Evolutionary conservation across 768 basidiomycete species (phyloP).

Genomic region (Podaxis sp.): DNA sequence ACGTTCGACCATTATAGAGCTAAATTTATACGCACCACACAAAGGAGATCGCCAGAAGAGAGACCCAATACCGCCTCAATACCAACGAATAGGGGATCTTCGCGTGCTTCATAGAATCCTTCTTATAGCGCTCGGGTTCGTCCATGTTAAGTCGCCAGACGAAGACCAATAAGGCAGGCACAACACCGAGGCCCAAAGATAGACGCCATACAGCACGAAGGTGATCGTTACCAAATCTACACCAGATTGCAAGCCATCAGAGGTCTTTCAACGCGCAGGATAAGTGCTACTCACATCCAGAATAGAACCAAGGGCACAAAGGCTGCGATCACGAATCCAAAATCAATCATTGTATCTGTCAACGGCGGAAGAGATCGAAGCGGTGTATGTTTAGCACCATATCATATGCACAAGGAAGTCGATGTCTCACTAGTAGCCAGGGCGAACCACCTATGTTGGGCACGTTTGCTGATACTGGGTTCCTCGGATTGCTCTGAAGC

Average conservation of each 20-base stretch:
- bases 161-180: constrained; percentile 82
- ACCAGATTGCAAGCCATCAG: constrained; percentile 1
- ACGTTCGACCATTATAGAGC: background rate
- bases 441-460: constrained; percentile 85
- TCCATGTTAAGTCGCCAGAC: constrained; percentile 86
- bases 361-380: background rate
- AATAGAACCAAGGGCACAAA: constrained; percentile 85
- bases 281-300: constrained; percentile 68
- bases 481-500: constrained; percentile 91
- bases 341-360: constrained; percentile 81
- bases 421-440: constrained; percentile 76
- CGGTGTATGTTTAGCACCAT: too few species aligned
- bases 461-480: constrained; percentile 69
- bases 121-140: constrained; percentile 72
- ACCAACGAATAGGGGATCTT: constrained; percentile 77
- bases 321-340: constrained; percentile 75
- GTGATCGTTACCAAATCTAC: constrained; percentile 74
- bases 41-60: constrained; percentile 71
- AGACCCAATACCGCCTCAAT: constrained; percentile 76
- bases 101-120: constrained; percentile 75
- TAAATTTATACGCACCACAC: constrained; percentile 55
- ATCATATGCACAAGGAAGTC: background rate
- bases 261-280: background rate
- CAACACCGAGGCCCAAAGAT: constrained; percentile 78
- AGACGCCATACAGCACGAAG: constrained; percentile 86